Base-by-base conservation (phyloP, 345 rosid species). In the Nasturtium officinale region DNA sequence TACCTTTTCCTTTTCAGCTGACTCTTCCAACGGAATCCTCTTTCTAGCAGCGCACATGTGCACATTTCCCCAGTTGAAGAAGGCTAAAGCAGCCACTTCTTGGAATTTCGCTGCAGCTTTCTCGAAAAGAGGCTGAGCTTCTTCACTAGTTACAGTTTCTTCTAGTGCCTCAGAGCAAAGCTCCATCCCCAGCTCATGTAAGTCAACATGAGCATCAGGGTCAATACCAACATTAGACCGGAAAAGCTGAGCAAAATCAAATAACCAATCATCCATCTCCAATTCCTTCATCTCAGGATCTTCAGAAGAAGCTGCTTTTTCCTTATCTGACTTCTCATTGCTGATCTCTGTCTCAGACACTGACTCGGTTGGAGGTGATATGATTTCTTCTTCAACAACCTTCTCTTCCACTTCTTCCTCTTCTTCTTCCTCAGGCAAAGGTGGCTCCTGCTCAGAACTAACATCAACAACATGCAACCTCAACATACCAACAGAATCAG, bases 21-120 rank as follows among this genome's bases (percentile, higher is more conserved):
- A 83, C 77, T 95, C 97, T 3, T 95, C 98, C 53, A 94, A 82
- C 13, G 98, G 98, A 77, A 91, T 91, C 30, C 91, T 87, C 81
- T 94, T 94, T 61, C 98, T 89, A 33, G 98, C 98, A 6, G 98
- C 96, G 69, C 98, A 94, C 97, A 94, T 91, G 71, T 94, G 96
- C 58, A 89, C 97, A 65, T 95, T 95, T 32, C 99, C 99, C 99
- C 99, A 95, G 61, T 95, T 95, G 80, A 95, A 95, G 85, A 86
- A 89, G 52, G 99, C 97, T 63, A 94, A 76, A 9, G 99, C 96
- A 70, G 97, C 96, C 40, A 95, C 99, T 83, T 95, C 99, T 78
- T 95, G 97, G 80, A 95, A 95, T 75, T 95, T 95, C 9, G 87
- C 75, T 53, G 99, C 87, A 79, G 99, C 97, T 83, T 87, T 90